Percentiles rank a stretch among this genome's conserved stretches.
Evolutionary conservation across 371 early-diverging fungal genomes (phyloP).

Genomic region (Syncephalastrum sp.): DNA sequence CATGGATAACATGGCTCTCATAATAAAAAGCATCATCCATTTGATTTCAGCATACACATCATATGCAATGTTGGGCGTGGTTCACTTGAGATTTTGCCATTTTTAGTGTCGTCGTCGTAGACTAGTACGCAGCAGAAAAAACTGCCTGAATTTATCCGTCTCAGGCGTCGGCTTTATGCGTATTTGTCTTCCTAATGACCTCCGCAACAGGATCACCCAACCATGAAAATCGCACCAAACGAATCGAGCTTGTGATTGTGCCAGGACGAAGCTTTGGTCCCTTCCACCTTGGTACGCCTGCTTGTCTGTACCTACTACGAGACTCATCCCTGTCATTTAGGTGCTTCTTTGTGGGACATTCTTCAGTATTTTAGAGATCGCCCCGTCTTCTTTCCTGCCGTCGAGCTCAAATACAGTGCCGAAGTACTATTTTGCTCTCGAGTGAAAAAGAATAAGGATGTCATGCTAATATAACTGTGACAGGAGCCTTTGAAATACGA

Average conservation of each 20-base stretch:
- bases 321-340: constrained; percentile 16
- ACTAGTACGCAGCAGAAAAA: no score
- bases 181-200: constrained; percentile 8
- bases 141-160: no score
- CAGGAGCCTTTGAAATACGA: constrained; percentile 61
- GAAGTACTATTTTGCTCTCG: constrained; percentile 35
- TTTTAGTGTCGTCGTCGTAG: neutral
- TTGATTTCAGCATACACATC: no score
- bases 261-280: constrained; percentile 61
- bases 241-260: constrained; percentile 53
- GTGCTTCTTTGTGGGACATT: constrained; percentile 59
- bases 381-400: constrained; percentile 54
- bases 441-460: no score
- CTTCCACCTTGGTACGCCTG: constrained; percentile 49
- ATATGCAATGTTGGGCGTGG: no score
- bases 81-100: constrained; percentile 1
- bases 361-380: constrained; percentile 51
- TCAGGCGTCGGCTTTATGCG: no score
- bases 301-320: neutral
- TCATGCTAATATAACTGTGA: neutral
- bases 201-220: constrained; percentile 17
- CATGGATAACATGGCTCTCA: constrained; percentile 4
- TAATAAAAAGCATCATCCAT: neutral
- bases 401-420: constrained; percentile 69
- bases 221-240: constrained; percentile 25